These are phyloP conservation scores for Eragrostis nindensis DNA, from an alignment of 176 grass and related monocot genomes.

Conservation along the genomic window DNA sequence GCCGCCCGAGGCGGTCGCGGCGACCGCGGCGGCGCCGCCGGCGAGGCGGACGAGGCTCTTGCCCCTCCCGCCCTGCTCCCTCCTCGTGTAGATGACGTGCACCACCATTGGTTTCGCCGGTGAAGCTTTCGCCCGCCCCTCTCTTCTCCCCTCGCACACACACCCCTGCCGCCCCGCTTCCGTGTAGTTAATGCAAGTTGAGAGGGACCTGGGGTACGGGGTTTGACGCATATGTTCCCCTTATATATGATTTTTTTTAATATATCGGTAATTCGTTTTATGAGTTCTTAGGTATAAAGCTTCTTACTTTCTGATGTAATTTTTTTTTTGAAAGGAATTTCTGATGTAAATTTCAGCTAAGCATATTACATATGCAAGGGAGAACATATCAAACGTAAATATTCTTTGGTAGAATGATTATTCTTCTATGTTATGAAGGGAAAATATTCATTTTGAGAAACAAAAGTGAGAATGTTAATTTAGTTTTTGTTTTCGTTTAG, in stretches of 20 bases:
- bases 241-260: too few relatives aligned
- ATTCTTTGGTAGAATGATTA: background rate
- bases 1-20: conserved; percentile 1
- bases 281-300: too few relatives aligned
- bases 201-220: too few relatives aligned
- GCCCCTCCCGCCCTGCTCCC: background rate
- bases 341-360: too few relatives aligned
- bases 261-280: too few relatives aligned
- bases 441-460: too few relatives aligned
- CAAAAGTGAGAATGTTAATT: too few relatives aligned
- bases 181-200: background rate
- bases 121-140: background rate
- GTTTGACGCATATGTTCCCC: too few relatives aligned
- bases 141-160: background rate
- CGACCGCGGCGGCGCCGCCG: conserved; percentile 10
- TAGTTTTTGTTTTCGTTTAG: background rate
- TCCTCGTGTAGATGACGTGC: conserved; percentile 23
- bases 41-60: conserved; percentile 50
- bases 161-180: background rate
- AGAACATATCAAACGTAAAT: background rate
- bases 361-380: too few relatives aligned
- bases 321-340: background rate
- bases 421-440: background rate
- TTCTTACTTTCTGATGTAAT: too few relatives aligned
- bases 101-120: conserved; percentile 36